A percentile compares a stretch with the other conserved stretches of the same genome.
These are phyloP conservation scores for Penicillium diatomitis DNA, from an alignment of 495 filamentous ascomycete species.

Conservation along the genomic window DNA sequence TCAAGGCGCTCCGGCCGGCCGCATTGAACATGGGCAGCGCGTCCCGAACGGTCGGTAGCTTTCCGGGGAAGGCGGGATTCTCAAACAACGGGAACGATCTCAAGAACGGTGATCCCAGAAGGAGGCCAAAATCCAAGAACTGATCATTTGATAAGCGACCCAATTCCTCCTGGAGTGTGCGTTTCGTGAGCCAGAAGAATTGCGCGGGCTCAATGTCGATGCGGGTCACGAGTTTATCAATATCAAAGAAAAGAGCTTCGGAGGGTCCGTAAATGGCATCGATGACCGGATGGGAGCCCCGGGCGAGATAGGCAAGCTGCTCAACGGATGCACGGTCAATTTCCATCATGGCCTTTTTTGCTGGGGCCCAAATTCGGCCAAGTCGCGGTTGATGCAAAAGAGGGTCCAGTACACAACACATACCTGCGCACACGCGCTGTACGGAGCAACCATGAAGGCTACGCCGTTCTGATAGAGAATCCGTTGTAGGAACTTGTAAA, in stretches of 20 bases:
- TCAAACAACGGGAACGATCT: constrained; percentile 67
- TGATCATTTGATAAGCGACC: constrained; percentile 57
- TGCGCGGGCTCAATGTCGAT: constrained; percentile 59
- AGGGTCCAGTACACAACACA: not conserved
- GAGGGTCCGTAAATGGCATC: constrained; percentile 76
- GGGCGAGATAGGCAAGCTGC: constrained; percentile 75
- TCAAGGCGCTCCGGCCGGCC: constrained; percentile 50
- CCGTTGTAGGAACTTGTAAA: constrained; percentile 66
- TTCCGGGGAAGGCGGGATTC: constrained; percentile 37
- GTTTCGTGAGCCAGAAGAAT: constrained; percentile 65
- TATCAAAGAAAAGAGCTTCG: constrained; percentile 81
- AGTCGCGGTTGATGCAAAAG: no score
- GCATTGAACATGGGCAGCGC: constrained; percentile 63
- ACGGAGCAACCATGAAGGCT: constrained; percentile 80
- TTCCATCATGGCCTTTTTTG: not conserved
- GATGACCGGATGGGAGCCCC: constrained; percentile 55
- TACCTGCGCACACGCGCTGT: constrained; percentile 84
- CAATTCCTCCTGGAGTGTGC: constrained; percentile 58
- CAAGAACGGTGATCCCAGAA: constrained; percentile 75
- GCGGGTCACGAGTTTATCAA: constrained; percentile 71
- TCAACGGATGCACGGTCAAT: constrained; percentile 1
- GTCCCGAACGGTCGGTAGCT: constrained; percentile 49
- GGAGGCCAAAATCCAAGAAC: constrained; percentile 75
- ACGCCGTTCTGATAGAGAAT: constrained; percentile 60
- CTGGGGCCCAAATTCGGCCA: not conserved